Percentiles rank a stretch among this genome's conserved stretches.
phyloP scores from a whole-genome alignment of 1,284 basidiomycete genomes.

The Ustilago trichophora region DNA sequence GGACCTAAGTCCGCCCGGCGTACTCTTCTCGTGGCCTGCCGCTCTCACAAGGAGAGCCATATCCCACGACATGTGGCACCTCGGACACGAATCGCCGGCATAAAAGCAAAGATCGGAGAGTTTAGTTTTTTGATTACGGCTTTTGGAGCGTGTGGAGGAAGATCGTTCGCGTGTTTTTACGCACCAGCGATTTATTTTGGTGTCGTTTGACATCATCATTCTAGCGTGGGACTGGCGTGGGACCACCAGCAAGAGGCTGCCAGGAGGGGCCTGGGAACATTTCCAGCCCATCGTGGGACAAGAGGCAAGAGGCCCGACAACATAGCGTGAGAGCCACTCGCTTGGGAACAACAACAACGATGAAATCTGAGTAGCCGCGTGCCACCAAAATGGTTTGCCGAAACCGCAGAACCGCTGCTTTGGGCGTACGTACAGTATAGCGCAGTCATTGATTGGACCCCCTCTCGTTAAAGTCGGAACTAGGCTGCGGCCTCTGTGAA shows the following conservation, averaged over 20 bases:
- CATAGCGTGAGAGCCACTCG: no score
- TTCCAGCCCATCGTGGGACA: no score
- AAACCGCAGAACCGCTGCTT: background rate
- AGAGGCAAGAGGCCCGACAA: no score
- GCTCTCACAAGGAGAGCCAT: no score
- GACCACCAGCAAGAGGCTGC: no score
- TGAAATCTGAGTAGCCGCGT: background rate
- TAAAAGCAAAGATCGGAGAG: background rate
- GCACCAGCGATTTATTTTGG: background rate
- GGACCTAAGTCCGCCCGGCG: no score
- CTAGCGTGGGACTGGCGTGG: no score
- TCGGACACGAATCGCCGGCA: slow-evolving; percentile 6
- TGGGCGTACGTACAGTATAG: background rate
- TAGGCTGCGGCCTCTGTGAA: background rate
- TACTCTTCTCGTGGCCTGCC: no score
- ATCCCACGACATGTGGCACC: no score
- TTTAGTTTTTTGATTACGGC: no score
- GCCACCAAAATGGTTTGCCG: background rate
- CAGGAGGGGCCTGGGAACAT: no score
- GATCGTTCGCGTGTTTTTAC: background rate
- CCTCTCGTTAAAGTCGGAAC: background rate
- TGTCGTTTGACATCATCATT: slow-evolving; percentile 44
- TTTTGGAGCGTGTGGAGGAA: background rate
- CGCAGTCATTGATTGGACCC: background rate
- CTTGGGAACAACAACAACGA: no score